Percentiles rank a stretch among this genome's conserved stretches.
Evolutionary conservation across 495 filamentous ascomycete genomes (phyloP).

Genomic region (Tuber brumale): DNA sequence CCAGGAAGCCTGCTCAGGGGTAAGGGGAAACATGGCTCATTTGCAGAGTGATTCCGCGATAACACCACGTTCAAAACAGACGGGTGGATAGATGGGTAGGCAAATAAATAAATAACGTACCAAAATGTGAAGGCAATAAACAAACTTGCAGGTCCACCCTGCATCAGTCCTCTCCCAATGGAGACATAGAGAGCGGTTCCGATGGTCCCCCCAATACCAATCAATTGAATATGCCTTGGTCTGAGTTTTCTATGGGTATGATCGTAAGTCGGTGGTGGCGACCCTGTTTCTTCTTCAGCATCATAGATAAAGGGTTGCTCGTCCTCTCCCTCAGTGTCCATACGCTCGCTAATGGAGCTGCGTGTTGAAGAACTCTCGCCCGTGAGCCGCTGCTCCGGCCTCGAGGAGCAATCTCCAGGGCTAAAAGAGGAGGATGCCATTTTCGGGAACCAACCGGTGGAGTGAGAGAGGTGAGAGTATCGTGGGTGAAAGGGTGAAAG

Average conservation of each 20-base stretch:
- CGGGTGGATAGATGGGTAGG: too few species aligned
- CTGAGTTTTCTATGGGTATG: constrained; percentile 36
- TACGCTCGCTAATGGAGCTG: not conserved
- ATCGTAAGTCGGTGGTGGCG: constrained; percentile 23
- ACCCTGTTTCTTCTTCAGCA: constrained; percentile 10
- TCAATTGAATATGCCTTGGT: constrained; percentile 47
- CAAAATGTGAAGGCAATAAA: constrained; percentile 71
- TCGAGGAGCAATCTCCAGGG: not conserved
- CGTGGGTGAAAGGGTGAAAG: not conserved
- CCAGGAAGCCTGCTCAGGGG: not conserved
- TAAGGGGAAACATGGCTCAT: not conserved
- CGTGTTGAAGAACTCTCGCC: not conserved
- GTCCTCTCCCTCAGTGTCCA: not conserved
- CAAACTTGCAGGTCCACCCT: constrained; percentile 68
- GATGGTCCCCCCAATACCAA: constrained; percentile 70
- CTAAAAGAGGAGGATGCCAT: not conserved
- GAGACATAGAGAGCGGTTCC: constrained; percentile 75
- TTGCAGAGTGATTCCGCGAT: not conserved
- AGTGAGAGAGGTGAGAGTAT: not conserved
- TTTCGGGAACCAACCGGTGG: not conserved
- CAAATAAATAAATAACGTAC: constrained; percentile 45
- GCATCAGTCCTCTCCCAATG: constrained; percentile 60
- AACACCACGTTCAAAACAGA: not conserved
- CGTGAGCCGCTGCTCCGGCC: not conserved
- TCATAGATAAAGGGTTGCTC: not conserved